These are phyloP conservation scores for Candida manassasensis DNA, from an alignment of 805 yeast genomes.

Conservation along the genomic window DNA sequence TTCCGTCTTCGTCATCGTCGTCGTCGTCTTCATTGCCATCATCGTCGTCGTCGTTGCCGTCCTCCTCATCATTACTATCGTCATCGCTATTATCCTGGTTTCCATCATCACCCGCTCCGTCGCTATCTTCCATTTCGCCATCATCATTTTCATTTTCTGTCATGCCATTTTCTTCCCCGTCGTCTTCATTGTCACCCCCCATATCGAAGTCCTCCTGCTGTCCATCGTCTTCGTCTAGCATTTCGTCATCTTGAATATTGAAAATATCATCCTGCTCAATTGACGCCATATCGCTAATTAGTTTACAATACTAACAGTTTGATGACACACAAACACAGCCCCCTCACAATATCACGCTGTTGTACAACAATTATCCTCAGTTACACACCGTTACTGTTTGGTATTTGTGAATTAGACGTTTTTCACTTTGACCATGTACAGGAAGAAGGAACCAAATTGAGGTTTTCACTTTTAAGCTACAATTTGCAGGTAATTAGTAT, in stretches of 20 bases:
- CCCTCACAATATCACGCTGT: no score
- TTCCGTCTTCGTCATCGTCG: constrained; percentile 8
- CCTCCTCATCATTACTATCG: constrained; percentile 14
- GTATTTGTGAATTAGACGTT: no score
- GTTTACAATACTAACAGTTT: no score
- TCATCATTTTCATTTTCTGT: constrained; percentile 14
- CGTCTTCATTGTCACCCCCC: constrained; percentile 19
- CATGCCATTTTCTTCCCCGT: constrained; percentile 14
- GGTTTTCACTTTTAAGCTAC: no score
- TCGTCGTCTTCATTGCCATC: constrained; percentile 10
- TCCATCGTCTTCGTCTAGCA: constrained; percentile 15
- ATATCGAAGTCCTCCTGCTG: constrained; percentile 10
- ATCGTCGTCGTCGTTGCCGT: constrained; percentile 7
- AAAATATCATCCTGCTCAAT: constrained; percentile 25
- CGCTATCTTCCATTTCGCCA: constrained; percentile 11
- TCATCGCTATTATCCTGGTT: constrained; percentile 14
- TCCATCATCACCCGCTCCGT: constrained; percentile 12
- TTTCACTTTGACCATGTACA: no score
- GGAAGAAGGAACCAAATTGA: no score
- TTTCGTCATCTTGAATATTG: constrained; percentile 12
- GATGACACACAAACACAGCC: no score
- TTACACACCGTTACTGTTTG: no score
- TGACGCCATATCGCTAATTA: constrained; percentile 12
- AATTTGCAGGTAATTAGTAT: no score
- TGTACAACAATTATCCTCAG: no score